Evolutionary conservation across 2,329 filamentous ascomycete genomes (phyloP).

Genomic region (Cordyceps fumosorosea): DNA sequence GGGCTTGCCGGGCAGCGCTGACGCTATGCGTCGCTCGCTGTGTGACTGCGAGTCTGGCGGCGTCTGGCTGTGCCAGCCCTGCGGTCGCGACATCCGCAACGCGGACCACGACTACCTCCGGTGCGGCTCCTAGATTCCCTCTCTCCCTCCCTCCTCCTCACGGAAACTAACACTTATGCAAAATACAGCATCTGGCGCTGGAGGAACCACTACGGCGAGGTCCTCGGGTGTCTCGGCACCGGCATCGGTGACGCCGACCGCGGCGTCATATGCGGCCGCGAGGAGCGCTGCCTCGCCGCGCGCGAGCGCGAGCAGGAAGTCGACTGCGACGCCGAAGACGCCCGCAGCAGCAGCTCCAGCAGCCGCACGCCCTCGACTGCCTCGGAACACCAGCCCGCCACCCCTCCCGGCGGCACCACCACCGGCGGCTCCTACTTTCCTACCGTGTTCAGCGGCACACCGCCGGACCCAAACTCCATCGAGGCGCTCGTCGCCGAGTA

Average conservation of each 20-base stretch:
- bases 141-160: no score
- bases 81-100: conserved; percentile 63
- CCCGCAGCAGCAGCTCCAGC: conserved; percentile 34
- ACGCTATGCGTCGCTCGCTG: conserved; percentile 49
- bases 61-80: conserved; percentile 82
- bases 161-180: background rate
- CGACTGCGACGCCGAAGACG: conserved; percentile 76
- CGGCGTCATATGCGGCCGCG: conserved; percentile 82
- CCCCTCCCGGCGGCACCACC: background rate
- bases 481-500: conserved; percentile 12
- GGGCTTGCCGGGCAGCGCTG: conserved; percentile 41
- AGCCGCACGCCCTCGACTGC: conserved; percentile 14
- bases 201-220: conserved; percentile 77
- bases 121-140: no score
- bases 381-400: background rate
- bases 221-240: conserved; percentile 73
- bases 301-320: conserved; percentile 75
- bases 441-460: conserved; percentile 9
- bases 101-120: conserved; percentile 53
- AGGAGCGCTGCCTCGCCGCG: conserved; percentile 66
- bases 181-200: conserved; percentile 65
- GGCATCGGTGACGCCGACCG: conserved; percentile 85
- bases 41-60: conserved; percentile 48
- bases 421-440: conserved; percentile 10
- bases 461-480: background rate